Percentiles rank a stretch among this genome's conserved stretches.
Evolutionary conservation across 441 rosid species (phyloP).

Genomic region (Jatropha multifida): DNA sequence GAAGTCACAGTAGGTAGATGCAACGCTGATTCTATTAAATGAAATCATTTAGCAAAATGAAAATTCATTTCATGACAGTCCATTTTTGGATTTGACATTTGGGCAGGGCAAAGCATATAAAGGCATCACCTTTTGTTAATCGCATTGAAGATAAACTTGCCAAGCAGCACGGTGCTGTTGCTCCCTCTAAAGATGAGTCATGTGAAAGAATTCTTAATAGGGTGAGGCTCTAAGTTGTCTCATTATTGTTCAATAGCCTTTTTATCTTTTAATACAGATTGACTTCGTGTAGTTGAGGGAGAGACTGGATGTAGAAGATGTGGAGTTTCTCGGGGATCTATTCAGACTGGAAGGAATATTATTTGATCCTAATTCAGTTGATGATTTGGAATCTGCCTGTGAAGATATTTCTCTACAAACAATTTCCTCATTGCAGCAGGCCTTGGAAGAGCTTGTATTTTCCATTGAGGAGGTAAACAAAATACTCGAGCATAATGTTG

Average conservation of each 20-base stretch:
- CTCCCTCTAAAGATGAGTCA: conserved; percentile 43
- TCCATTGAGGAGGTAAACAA: conserved; percentile 50
- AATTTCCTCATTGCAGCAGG: conserved; percentile 47
- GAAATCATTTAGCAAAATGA: not conserved
- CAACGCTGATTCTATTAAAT: not conserved
- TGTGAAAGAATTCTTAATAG: conserved; percentile 45
- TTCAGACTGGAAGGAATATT: conserved; percentile 53
- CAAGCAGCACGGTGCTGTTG: conserved; percentile 32
- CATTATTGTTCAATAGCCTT: not conserved
- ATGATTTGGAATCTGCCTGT: conserved; percentile 44
- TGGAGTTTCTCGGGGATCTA: conserved; percentile 63
- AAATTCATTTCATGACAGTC: not conserved
- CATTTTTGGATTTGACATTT: conserved; percentile 15
- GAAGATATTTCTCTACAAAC: conserved; percentile 48
- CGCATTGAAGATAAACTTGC: conserved; percentile 38
- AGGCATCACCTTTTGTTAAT: conserved; percentile 50
- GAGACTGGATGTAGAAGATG: conserved; percentile 54
- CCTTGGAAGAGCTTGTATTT: conserved; percentile 50
- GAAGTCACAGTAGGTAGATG: not conserved
- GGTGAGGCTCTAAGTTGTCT: conserved; percentile 36
- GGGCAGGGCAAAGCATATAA: conserved; percentile 85
- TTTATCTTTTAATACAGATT: conserved; percentile 11
- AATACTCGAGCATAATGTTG: not conserved
- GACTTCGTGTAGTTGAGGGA: conserved; percentile 49
- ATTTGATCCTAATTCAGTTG: conserved; percentile 40